Percentiles rank a stretch among this genome's conserved stretches.
phyloP scores from a whole-genome alignment of 331 rosid species.

The Malus hybrid region DNA sequence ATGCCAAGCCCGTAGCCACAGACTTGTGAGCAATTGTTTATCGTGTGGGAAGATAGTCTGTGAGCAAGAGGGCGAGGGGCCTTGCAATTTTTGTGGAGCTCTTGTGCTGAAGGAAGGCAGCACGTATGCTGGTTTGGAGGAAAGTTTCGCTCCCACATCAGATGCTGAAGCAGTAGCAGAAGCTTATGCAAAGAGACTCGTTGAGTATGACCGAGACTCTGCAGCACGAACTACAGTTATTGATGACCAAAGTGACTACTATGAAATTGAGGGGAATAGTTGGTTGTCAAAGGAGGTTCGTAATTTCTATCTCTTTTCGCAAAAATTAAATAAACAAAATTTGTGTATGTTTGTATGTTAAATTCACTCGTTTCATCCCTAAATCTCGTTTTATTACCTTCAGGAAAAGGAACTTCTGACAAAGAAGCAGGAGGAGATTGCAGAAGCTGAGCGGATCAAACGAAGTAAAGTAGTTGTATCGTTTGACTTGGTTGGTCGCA shows the following conservation, averaged over 20 bases:
- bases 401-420: conserved; percentile 84
- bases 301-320: background rate
- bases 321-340: background rate
- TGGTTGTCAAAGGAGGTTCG: conserved; percentile 90
- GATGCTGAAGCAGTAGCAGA: conserved; percentile 80
- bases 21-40: conserved; percentile 74
- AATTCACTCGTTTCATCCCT: background rate
- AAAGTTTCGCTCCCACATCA: conserved; percentile 49
- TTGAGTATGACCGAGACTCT: conserved; percentile 80
- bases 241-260: conserved; percentile 97
- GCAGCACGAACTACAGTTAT: conserved; percentile 98
- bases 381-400: background rate
- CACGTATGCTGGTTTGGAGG: conserved; percentile 86
- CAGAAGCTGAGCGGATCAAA: conserved; percentile 83
- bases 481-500: conserved; percentile 95
- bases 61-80: conserved; percentile 99
- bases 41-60: conserved; percentile 98
- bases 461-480: conserved; percentile 76
- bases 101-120: conserved; percentile 88
- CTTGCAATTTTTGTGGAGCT: conserved; percentile 81
- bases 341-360: background rate
- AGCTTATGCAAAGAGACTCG: conserved; percentile 89
- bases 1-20: conserved; percentile 83
- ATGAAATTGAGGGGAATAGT: conserved; percentile 85
- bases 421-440: conserved; percentile 83